Conservation (phyloP, 306 rosid species). For the Trifolium pratense region DNA sequence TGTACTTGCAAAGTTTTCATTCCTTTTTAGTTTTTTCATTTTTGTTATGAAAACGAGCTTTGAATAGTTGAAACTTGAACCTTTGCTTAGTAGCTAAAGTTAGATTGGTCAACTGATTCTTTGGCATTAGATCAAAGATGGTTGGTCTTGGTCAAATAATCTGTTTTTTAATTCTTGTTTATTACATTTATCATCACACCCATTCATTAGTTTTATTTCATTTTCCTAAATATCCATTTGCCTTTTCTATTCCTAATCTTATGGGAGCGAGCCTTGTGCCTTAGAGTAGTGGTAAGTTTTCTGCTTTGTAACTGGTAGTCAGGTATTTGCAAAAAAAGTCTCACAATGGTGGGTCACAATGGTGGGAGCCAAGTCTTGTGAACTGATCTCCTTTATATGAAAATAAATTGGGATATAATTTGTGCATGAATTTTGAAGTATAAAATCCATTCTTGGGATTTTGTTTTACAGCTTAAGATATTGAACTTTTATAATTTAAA, state of each 20-base stretch:
- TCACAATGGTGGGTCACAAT: not conserved
- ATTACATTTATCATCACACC: too few species aligned
- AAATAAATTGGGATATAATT: conserved; percentile 17
- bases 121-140: too few species aligned
- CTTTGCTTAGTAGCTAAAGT: too few species aligned
- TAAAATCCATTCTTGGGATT: conserved; percentile 23
- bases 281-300: not conserved
- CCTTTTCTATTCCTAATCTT: not conserved
- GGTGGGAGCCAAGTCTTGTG: not conserved
- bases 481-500: conserved; percentile 4
- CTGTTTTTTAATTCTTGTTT: too few species aligned
- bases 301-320: too few species aligned
- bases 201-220: too few species aligned
- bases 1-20: too few species aligned
- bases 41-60: too few species aligned
- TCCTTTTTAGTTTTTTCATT: too few species aligned
- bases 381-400: not conserved
- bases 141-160: not conserved
- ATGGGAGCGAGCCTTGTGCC: not conserved
- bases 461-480: conserved; percentile 22
- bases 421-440: not conserved
- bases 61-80: too few species aligned
- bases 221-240: too few species aligned
- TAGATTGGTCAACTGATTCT: too few species aligned
- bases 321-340: not conserved